Conservation (phyloP, 2,329 filamentous ascomycete species). For the Periconia sp. region DNA sequence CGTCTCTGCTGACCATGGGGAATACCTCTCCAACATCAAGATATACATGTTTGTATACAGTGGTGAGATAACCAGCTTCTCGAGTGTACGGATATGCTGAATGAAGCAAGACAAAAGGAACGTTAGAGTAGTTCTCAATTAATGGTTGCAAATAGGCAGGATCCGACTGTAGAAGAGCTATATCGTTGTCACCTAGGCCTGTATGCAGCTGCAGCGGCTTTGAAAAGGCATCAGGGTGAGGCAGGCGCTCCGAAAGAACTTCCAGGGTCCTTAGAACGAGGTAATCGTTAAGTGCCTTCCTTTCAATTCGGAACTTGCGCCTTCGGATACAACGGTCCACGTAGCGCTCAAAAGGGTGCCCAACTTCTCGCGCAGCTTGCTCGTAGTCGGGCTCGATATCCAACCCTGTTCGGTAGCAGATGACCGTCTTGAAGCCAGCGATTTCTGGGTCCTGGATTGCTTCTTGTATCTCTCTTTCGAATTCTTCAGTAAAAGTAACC, state of each 20-base stretch:
- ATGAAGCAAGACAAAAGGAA: conserved; percentile 80
- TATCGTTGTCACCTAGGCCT: conserved; percentile 80
- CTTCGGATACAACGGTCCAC: conserved; percentile 47
- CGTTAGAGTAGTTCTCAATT: conserved; percentile 70
- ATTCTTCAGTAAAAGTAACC: conserved; percentile 56
- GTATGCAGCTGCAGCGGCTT: conserved; percentile 88
- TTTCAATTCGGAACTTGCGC: conserved; percentile 61
- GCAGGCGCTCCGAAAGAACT: conserved; percentile 55
- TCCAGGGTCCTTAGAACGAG: conserved; percentile 70
- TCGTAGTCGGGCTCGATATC: conserved; percentile 55
- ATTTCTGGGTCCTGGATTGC: conserved; percentile 70
- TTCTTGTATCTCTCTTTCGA: conserved; percentile 59
- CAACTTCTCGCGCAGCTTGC: conserved; percentile 41
- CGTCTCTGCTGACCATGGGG: conserved; percentile 76
- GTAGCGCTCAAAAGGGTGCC: conserved; percentile 49
- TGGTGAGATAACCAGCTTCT: conserved; percentile 79
- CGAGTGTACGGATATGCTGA: conserved; percentile 81
- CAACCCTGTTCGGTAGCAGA: conserved; percentile 81
- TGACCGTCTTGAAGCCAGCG: conserved; percentile 80
- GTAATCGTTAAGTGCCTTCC: conserved; percentile 71
- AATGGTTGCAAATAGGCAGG: conserved; percentile 77
- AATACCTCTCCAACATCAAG: conserved; percentile 85
- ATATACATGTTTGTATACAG: conserved; percentile 79
- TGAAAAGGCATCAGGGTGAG: conserved; percentile 47
- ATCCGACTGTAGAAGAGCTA: conserved; percentile 71